These are phyloP conservation scores for Colletotrichum phormii DNA, from an alignment of 2,329 filamentous ascomycete species.

Conservation along the genomic window DNA sequence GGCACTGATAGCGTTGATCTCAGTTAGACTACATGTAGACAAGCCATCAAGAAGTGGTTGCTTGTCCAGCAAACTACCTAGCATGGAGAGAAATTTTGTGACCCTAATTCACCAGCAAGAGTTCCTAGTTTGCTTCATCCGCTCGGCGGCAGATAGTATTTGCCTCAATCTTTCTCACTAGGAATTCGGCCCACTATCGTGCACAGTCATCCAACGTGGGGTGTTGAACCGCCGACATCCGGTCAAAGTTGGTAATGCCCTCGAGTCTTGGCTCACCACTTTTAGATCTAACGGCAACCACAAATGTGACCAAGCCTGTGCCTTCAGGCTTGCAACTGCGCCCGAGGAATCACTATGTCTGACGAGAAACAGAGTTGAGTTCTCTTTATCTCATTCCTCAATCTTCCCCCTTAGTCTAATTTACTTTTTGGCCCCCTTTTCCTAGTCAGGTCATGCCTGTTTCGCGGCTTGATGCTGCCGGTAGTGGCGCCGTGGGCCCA, in stretches of 20 bases:
- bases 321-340: background rate
- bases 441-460: constrained; percentile 12
- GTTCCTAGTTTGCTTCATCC: background rate
- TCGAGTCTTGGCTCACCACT: background rate
- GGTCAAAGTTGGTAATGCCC: background rate
- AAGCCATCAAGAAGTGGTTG: background rate
- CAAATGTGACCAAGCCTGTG: background rate
- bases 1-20: constrained; percentile 2
- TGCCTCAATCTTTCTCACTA: background rate
- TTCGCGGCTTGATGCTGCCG: background rate
- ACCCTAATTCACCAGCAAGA: background rate
- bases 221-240: background rate
- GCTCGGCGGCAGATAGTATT: background rate
- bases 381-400: background rate
- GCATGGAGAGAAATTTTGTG: background rate
- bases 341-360: background rate
- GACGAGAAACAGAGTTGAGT: background rate
- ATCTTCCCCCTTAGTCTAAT: constrained; percentile 8
- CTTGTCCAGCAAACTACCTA: background rate
- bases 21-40: background rate
- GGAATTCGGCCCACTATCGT: background rate
- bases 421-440: constrained; percentile 13
- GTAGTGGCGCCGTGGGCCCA: background rate
- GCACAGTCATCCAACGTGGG: background rate
- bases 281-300: background rate